A percentile compares a stretch with the other conserved stretches of the same genome.
These are phyloP conservation scores for Aquilaria agallochum DNA, from an alignment of 441 rosid genomes.

Conservation along the genomic window DNA sequence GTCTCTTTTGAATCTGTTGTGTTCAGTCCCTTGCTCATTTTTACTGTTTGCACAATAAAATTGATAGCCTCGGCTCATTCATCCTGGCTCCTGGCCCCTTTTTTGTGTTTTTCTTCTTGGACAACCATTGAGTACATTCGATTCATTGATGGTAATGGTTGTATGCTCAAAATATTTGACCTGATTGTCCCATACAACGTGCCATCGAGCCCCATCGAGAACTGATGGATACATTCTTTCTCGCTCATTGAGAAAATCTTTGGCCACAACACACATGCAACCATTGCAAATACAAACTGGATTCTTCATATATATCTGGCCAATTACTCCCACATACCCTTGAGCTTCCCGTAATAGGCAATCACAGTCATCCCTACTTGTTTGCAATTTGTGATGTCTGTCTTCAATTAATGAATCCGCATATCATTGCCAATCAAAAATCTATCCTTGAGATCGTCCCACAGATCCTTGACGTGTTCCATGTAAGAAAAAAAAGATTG, in stretches of 20 bases:
- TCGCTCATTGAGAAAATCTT: neutral
- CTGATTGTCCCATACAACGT: neutral
- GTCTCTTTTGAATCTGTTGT: too few relatives aligned
- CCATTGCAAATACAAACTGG: neutral
- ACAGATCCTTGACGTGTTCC: slow-evolving; percentile 5
- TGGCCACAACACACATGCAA: neutral
- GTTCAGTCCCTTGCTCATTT: too few relatives aligned
- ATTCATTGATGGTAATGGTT: slow-evolving; percentile 5
- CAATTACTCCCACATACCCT: too few relatives aligned
- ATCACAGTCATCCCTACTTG: neutral
- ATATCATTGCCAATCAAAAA: too few relatives aligned
- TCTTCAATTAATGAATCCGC: too few relatives aligned
- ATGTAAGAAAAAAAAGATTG: neutral
- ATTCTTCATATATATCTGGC: too few relatives aligned
- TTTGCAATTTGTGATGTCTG: too few relatives aligned
- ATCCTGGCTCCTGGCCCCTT: neutral
- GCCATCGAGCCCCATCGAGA: slow-evolving; percentile 9
- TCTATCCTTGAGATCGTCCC: too few relatives aligned
- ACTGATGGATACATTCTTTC: neutral
- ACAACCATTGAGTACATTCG: neutral
- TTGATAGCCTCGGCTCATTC: neutral
- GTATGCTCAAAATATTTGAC: slow-evolving; percentile 2
- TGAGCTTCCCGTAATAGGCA: too few relatives aligned
- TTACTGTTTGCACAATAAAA: neutral
- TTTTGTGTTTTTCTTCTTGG: neutral